Percentiles rank a stretch among this genome's conserved stretches.
These are phyloP conservation scores for Pterulicium gracile DNA, from an alignment of 1,284 basidiomycete genomes.

Conservation along the genomic window DNA sequence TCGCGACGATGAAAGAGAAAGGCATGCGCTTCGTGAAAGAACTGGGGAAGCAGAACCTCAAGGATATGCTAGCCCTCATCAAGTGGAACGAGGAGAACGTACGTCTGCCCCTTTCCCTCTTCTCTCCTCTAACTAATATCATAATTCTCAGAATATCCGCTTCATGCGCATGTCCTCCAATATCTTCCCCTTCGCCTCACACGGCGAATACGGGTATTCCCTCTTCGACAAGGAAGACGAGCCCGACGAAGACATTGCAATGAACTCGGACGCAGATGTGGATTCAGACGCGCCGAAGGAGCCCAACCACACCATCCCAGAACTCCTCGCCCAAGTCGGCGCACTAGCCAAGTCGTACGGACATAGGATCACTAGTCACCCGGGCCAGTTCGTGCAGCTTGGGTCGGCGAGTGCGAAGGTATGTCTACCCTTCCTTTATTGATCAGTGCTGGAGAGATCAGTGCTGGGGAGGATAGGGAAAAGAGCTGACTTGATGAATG, in stretches of 20 bases:
- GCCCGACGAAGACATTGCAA: not conserved
- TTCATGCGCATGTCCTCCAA: conserved; percentile 83
- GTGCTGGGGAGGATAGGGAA: no score
- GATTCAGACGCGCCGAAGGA: conserved; percentile 6
- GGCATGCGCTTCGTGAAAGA: conserved; percentile 76
- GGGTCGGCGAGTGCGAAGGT: conserved; percentile 70
- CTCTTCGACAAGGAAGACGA: conserved; percentile 37
- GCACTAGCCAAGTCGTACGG: conserved; percentile 67
- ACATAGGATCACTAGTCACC: conserved; percentile 80
- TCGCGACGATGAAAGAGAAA: conserved; percentile 73
- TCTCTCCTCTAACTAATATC: not conserved
- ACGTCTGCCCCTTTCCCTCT: conserved; percentile 12
- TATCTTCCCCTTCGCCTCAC: conserved; percentile 88
- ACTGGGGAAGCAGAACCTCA: conserved; percentile 64
- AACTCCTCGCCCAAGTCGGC: conserved; percentile 44
- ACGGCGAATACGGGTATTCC: conserved; percentile 70
- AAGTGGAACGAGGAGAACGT: conserved; percentile 80
- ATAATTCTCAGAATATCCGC: conserved; percentile 39
- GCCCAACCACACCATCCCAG: not conserved
- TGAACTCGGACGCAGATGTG: not conserved
- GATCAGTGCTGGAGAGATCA: no score
- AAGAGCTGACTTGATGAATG: not conserved
- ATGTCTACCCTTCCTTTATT: no score
- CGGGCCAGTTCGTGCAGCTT: conserved; percentile 81
- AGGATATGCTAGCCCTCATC: conserved; percentile 64